Base-by-base conservation (phyloP, 108 stramenopile genomes). In the Nitzschia sp. region DNA sequence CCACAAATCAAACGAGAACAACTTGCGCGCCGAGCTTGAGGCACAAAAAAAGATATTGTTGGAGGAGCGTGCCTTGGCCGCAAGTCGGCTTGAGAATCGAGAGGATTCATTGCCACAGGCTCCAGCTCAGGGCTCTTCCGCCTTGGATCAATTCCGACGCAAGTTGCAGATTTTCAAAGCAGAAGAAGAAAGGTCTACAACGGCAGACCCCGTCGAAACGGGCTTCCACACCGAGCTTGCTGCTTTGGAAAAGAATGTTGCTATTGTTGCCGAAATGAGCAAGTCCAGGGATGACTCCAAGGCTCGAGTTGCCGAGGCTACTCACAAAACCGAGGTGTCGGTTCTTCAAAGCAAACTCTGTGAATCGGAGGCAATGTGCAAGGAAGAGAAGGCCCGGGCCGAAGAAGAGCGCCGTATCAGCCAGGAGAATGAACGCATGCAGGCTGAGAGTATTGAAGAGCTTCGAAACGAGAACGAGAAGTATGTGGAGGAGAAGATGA, bases 351-450 rank as follows among this genome's bases (percentile, higher is more conserved):
- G 55, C 17, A 65, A 58, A n/a, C 46, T 65, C 7, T 8, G 44
- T 21, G 61, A 65, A 65, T 20, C 56, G 15, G 57, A 73, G 39
- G 15, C 55, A 10, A 43, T 11, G 44, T 38, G 50, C 56, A 46
- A 21, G n/a, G 72, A 73, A 51, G 72, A 73, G 24, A 56, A 34
- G 26, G 39, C 52, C 10, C 64, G 56, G 15, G 73, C 57, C 17
- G 58, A 65, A 26, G 72, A 65, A 53, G 64, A 65, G 26, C 72
- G 63, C 14, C 14, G 72, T 6, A 58, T 73, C 8, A 57, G 48
- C 37, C 37, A 42, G 21, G 64, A 73, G 34, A 57, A 57, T 24
- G 53, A 57, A 22, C 46, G 59, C 7, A 25, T 22, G 19, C 54
- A 51, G 24, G 10, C 20, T 10, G 26, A 25, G 48, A 56, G 53